These are phyloP conservation scores for Penicillium sp. DNA, from an alignment of 2,329 filamentous ascomycete genomes.

Conservation along the genomic window DNA sequence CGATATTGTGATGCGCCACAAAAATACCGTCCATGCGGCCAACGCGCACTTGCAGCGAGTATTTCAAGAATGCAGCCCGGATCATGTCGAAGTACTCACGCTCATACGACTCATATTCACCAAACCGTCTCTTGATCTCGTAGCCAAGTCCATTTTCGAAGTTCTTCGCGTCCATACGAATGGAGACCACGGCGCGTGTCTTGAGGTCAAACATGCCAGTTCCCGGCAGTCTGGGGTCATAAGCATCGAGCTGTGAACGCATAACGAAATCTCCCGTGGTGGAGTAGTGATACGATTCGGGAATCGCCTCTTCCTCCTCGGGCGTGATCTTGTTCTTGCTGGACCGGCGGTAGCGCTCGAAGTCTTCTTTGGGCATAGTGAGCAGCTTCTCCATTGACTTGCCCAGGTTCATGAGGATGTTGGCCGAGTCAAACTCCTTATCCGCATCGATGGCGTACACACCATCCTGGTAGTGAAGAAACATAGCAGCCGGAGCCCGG, in stretches of 20 bases:
- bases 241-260: constrained; percentile 90
- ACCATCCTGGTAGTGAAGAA: constrained; percentile 78
- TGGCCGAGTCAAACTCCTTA: constrained; percentile 83
- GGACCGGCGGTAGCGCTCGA: constrained; percentile 75
- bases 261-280: constrained; percentile 85
- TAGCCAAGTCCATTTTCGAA: constrained; percentile 79
- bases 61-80: constrained; percentile 89
- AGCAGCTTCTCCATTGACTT: constrained; percentile 97
- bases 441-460: constrained; percentile 94
- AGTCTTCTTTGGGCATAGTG: constrained; percentile 78
- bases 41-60: constrained; percentile 94
- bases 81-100: constrained; percentile 98
- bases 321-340: constrained; percentile 65
- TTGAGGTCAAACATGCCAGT: constrained; percentile 96
- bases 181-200: constrained; percentile 85
- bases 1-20: constrained; percentile 91
- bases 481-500: constrained; percentile 74
- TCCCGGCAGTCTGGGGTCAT: constrained; percentile 82
- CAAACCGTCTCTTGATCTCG: constrained; percentile 74
- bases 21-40: constrained; percentile 99
- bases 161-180: constrained; percentile 79
- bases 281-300: constrained; percentile 85
- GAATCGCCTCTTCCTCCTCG: constrained; percentile 68
- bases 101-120: constrained; percentile 88
- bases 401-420: constrained; percentile 85